Evolutionary conservation across 441 rosid species (phyloP).

Genomic region (Pelargonium australe): DNA sequence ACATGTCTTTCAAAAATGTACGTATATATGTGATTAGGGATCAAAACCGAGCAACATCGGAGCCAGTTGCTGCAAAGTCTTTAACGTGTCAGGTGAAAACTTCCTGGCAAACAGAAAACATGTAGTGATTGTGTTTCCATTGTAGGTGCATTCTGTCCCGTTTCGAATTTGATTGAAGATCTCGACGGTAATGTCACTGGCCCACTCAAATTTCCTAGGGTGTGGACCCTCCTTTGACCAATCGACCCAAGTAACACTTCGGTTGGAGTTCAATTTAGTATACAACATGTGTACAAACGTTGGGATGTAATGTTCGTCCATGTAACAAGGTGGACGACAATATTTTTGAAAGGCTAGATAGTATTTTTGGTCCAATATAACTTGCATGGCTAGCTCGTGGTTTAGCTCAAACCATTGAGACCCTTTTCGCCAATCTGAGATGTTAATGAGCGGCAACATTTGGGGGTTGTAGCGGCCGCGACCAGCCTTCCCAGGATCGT

Average conservation of each 20-base stretch:
- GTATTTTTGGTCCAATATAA: constrained; percentile 50
- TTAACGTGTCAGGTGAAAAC: constrained; percentile 66
- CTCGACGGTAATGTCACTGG: too few species aligned
- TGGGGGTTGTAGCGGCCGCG: constrained; percentile 62
- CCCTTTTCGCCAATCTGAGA: constrained; percentile 85
- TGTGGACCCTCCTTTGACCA: constrained; percentile 94
- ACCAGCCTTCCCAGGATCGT: constrained; percentile 65
- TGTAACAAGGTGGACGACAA: constrained; percentile 70
- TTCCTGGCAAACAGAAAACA: constrained; percentile 87
- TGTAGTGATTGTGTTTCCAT: constrained; percentile 48
- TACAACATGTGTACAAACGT: constrained; percentile 64
- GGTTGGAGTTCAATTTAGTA: constrained; percentile 56
- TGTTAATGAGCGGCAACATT: constrained; percentile 58
- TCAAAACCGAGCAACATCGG: too few species aligned
- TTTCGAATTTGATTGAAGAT: constrained; percentile 61
- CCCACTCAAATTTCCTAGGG: constrained; percentile 68
- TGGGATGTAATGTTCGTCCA: constrained; percentile 88
- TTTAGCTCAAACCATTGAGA: constrained; percentile 88
- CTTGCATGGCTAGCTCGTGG: constrained; percentile 50
- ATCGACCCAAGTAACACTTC: constrained; percentile 83
- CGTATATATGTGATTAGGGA: too few species aligned
- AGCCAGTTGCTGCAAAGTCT: too few species aligned
- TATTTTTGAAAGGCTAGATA: constrained; percentile 68
- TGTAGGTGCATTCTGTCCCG: constrained; percentile 57
- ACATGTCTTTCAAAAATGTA: too few species aligned